A percentile compares a stretch with the other conserved stretches of the same genome.
phyloP scores from a whole-genome alignment of 768 basidiomycete genomes.

The Asterophora lycoperdoides region DNA sequence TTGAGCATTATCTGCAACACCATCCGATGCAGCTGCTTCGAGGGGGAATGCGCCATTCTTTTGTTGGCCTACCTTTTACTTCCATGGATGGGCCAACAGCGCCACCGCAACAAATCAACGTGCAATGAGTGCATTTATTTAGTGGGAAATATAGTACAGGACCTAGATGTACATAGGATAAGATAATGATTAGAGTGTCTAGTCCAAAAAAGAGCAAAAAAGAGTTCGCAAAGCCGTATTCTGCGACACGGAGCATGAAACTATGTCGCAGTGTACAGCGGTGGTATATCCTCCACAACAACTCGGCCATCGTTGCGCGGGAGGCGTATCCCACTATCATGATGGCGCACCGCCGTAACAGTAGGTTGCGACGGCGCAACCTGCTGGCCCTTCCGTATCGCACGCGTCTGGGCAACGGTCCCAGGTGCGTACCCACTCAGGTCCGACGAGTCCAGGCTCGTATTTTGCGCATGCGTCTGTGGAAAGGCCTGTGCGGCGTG shows the following conservation, averaged over 20 bases:
- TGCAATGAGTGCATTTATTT: no score
- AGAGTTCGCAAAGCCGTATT: no score
- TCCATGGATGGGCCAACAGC: no score
- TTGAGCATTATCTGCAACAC: no score
- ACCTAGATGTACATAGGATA: no score
- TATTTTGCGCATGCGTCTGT: not conserved
- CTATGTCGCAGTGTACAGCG: not conserved
- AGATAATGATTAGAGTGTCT: no score
- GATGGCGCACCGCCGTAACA: not conserved
- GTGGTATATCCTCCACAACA: not conserved
- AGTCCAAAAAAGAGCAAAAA: no score
- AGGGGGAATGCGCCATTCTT: no score
- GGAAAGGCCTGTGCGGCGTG: not conserved
- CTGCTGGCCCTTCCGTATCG: not conserved
- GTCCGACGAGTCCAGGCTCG: not conserved
- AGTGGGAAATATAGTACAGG: no score
- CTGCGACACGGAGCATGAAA: not conserved
- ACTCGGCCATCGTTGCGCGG: not conserved
- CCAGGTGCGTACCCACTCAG: not conserved
- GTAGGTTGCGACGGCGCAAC: not conserved
- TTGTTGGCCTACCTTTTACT: no score
- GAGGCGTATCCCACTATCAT: constrained; percentile 10
- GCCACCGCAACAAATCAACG: no score
- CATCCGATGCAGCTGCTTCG: no score
- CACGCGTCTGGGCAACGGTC: not conserved